A percentile compares a stretch with the other conserved stretches of the same genome.
Evolutionary conservation across 108 stramenopile genomes (phyloP).

Genomic region (Nannochloropsis salina): DNA sequence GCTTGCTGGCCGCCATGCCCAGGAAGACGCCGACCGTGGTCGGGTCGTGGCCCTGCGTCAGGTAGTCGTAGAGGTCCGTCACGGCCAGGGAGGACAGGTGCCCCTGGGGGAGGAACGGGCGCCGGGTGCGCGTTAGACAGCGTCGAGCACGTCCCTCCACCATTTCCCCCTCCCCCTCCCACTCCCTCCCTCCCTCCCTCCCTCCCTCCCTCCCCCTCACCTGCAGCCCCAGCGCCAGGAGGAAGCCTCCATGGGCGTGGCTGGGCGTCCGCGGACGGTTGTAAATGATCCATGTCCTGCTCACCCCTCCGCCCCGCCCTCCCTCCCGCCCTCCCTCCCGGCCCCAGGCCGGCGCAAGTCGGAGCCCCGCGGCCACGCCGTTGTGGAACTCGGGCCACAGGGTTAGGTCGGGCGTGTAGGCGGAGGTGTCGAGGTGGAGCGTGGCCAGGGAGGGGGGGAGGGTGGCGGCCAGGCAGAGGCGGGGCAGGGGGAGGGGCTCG

Average conservation of each 20-base stretch:
- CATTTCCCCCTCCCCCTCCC: not conserved
- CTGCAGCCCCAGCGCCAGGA: slow-evolving; percentile 87
- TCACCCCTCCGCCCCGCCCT: slow-evolving; percentile 58
- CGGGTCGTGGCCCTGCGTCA: slow-evolving; percentile 86
- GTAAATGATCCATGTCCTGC: slow-evolving; percentile 91
- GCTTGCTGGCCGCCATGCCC: slow-evolving; percentile 88
- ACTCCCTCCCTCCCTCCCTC: not conserved
- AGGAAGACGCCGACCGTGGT: slow-evolving; percentile 89
- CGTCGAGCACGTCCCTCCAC: not conserved
- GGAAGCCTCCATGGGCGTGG: slow-evolving; percentile 72
- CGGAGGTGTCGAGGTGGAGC: slow-evolving; percentile 66
- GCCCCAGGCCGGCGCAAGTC: slow-evolving; percentile 49
- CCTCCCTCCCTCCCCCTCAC: no score
- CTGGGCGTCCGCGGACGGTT: slow-evolving; percentile 61
- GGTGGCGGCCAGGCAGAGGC: slow-evolving; percentile 74
- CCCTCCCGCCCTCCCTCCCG: not conserved
- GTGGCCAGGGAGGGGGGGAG: slow-evolving; percentile 81
- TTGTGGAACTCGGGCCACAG: slow-evolving; percentile 99
- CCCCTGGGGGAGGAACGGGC: slow-evolving; percentile 51
- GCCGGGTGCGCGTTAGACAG: not conserved
- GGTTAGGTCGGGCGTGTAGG: slow-evolving; percentile 63
- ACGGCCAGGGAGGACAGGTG: slow-evolving; percentile 79
- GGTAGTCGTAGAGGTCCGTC: slow-evolving; percentile 91
- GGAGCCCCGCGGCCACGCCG: slow-evolving; percentile 88
- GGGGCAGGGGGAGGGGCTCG: slow-evolving; percentile 78